phyloP scores from a whole-genome alignment of 129 eudicot genomes.

The Flaveria brownii region DNA sequence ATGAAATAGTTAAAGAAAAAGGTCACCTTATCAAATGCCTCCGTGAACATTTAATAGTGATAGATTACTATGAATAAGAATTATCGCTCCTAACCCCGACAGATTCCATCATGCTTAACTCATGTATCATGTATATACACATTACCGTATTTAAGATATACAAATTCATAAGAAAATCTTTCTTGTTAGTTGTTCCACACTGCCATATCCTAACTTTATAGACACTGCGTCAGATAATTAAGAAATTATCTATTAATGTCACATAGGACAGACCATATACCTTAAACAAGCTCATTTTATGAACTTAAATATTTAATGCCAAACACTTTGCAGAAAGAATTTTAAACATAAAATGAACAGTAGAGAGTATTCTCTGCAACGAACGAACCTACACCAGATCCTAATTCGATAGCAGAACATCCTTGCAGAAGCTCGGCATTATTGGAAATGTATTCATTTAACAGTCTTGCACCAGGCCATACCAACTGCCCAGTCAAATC shows the following conservation, averaged over 20 bases:
- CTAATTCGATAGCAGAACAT: conserved; percentile 80
- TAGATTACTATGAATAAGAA: background rate
- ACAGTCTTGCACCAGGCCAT: conserved; percentile 96
- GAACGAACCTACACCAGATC: conserved; percentile 94
- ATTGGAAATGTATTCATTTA: conserved; percentile 79
- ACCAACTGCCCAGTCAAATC: conserved; percentile 98
- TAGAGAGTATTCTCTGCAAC: background rate
- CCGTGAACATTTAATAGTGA: background rate
- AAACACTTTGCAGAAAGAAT: conserved; percentile 4
- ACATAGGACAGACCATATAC: background rate
- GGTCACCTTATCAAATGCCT: background rate
- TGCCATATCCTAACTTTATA: background rate
- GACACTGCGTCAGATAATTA: background rate
- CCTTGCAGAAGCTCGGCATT: conserved; percentile 74
- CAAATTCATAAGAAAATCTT: too few species aligned
- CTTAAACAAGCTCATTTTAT: background rate
- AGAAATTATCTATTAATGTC: background rate
- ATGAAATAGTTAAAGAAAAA: background rate
- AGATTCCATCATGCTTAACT: background rate
- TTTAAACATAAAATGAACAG: background rate
- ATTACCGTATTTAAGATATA: too few species aligned
- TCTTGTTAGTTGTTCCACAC: too few species aligned
- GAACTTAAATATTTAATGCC: background rate
- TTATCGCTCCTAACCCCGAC: background rate
- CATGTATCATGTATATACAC: background rate